These are phyloP conservation scores for Hymenoscyphus fructigenus DNA, from an alignment of 2,329 filamentous ascomycete genomes.

Conservation along the genomic window DNA sequence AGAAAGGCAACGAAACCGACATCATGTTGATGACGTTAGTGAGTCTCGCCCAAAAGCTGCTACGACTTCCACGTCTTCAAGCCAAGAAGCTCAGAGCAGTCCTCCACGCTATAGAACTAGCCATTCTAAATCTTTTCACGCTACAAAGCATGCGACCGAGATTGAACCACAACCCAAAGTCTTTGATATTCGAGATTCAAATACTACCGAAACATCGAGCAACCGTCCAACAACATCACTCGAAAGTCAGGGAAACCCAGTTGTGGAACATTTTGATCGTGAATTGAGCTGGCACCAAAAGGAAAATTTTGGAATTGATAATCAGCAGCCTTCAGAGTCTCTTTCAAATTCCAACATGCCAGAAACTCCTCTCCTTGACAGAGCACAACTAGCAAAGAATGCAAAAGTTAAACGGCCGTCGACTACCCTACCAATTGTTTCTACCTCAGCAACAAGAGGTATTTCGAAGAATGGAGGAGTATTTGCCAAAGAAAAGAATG, in stretches of 20 bases:
- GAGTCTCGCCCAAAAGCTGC: neutral
- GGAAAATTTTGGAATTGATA: neutral
- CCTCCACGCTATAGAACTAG: neutral
- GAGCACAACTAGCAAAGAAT: slow-evolving; percentile 26
- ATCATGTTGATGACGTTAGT: neutral
- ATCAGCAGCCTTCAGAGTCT: neutral
- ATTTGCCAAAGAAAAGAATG: neutral
- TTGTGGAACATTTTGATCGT: slow-evolving; percentile 23
- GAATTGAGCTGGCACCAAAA: slow-evolving; percentile 20
- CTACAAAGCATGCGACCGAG: neutral
- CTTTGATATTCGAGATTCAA: neutral
- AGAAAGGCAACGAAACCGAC: neutral
- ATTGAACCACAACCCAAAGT: neutral
- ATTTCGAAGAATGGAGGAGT: neutral
- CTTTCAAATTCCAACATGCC: neutral
- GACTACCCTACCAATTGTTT: slow-evolving; percentile 24
- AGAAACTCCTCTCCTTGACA: slow-evolving; percentile 11
- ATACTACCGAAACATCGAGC: neutral
- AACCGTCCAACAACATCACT: neutral
- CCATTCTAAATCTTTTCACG: neutral
- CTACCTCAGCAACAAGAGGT: neutral
- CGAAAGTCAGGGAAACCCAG: neutral
- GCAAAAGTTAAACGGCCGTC: slow-evolving; percentile 30
- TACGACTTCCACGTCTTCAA: neutral
- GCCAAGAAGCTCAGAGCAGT: neutral